Base-by-base conservation (phyloP, 139 green algal genomes). In the Chlorella vulgaris region DNA sequence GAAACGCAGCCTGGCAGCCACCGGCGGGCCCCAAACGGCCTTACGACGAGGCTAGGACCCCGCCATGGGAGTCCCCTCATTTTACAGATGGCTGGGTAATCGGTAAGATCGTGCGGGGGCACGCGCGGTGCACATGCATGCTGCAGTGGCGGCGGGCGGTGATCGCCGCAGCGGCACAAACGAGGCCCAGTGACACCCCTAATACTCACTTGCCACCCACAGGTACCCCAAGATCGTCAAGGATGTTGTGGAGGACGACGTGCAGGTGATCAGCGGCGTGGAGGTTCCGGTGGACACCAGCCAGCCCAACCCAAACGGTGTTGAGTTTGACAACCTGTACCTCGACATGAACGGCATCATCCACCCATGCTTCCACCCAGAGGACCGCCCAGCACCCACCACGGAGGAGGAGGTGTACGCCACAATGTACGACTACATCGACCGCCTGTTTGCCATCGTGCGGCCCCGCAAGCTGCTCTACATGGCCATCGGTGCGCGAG, bases 271-370 rank as follows among this genome's bases (percentile, higher is more conserved):
- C 1, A 86, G 93, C 53, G 97, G 93, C 7, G 85, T 92, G 47
- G 89, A 94, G 75, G 83, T 98, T 2, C 96, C 96, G 0, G 87
- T 99, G 13, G 94, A 99, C 89, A 93, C 87, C 0, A 92, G 91
- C 10, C 80, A 90, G 80, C 92, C 94, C 69, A 99, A 99, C 88
- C 96, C 96, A 18, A 99, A 99, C 86, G 95, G 94, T 10, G 69
- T 96, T 65, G 97, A 99, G 86, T 99, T 97, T 81, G 97, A 99
- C 90, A 98, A 99, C 85, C 86, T 99, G 21, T 99, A 85, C 71
- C 90, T 96, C 81, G 97, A 99, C 85, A 99, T 99, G 97, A 99
- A 99, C 86, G 97, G 97, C 22, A 99, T 99, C 91, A 99, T 99
- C 73, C 97, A 99, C 84, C 97, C 97, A 4, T 99, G 97, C 92